Conservation (phyloP, 148 eudicot genomes). For the Camellia japonica region DNA sequence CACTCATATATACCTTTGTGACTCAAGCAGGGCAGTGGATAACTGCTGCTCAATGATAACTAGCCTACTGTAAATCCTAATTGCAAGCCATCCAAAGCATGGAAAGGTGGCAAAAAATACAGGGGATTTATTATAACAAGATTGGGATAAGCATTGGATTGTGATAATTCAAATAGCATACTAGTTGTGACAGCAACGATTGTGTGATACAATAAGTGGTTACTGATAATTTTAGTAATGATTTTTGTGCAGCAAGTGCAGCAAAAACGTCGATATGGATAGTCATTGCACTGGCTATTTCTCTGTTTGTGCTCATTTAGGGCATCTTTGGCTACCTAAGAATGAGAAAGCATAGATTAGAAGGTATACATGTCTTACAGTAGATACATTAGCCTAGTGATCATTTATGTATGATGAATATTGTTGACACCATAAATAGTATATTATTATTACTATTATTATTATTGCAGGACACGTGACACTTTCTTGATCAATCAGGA, state of each 20-base stretch:
- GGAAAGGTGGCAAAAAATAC: too few relatives aligned
- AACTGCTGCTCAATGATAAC: too few relatives aligned
- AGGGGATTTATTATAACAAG: too few relatives aligned
- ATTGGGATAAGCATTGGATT: too few relatives aligned
- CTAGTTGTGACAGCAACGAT: neutral
- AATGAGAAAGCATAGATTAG: slow-evolving; percentile 5
- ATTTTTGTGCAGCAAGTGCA: slow-evolving; percentile 3
- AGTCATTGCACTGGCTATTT: slow-evolving; percentile 17
- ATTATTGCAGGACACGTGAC: too few relatives aligned
- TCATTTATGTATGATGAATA: neutral
- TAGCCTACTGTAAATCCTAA: too few relatives aligned
- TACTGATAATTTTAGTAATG: neutral
- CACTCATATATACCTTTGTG: too few relatives aligned
- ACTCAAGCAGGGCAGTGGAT: too few relatives aligned
- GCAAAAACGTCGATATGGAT: slow-evolving; percentile 14
- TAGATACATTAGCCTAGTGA: neutral
- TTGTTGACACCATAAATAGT: too few relatives aligned
- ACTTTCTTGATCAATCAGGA: too few relatives aligned
- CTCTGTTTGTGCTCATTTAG: neutral
- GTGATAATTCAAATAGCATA: neutral
- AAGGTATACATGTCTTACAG: slow-evolving; percentile 7
- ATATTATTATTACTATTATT: too few relatives aligned
- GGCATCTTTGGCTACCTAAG: neutral
- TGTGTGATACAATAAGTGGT: neutral
- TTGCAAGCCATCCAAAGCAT: too few relatives aligned